Conservation (phyloP, 1,139 yeast genomes). For the Magnusiomyces suaveolens region DNA sequence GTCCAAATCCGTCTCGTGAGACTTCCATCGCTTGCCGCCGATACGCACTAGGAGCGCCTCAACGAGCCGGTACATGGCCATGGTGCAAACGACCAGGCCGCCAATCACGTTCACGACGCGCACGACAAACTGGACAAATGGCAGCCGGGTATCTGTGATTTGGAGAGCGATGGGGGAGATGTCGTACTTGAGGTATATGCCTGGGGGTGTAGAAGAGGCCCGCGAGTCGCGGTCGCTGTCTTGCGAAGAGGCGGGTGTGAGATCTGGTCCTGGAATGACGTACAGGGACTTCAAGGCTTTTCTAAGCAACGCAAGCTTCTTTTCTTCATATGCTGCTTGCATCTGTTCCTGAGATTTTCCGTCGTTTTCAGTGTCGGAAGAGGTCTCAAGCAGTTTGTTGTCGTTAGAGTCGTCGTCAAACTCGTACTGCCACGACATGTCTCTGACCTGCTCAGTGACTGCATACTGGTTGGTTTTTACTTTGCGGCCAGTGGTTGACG, state of each 20-base stretch:
- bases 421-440: conserved; percentile 7
- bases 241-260: background rate
- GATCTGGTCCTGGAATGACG: background rate
- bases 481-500: conserved; percentile 49
- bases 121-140: conserved; percentile 69
- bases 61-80: conserved; percentile 30
- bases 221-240: conserved; percentile 19
- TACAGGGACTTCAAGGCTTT: background rate
- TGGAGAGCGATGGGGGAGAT: conserved; percentile 77
- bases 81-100: conserved; percentile 48
- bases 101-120: conserved; percentile 74
- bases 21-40: conserved; percentile 17
- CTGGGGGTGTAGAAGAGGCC: conserved; percentile 41
- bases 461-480: conserved; percentile 85
- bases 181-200: conserved; percentile 73
- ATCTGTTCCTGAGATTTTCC: background rate
- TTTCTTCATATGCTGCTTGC: background rate
- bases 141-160: conserved; percentile 59
- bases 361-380: background rate
- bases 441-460: conserved; percentile 45
- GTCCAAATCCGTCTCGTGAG: conserved; percentile 6
- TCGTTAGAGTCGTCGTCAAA: background rate
- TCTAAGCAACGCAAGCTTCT: background rate
- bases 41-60: conserved; percentile 26
- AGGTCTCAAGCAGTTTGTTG: background rate